These are phyloP conservation scores for Colletotrichum shisoi DNA, from an alignment of 2,329 filamentous ascomycete species.

Conservation along the genomic window DNA sequence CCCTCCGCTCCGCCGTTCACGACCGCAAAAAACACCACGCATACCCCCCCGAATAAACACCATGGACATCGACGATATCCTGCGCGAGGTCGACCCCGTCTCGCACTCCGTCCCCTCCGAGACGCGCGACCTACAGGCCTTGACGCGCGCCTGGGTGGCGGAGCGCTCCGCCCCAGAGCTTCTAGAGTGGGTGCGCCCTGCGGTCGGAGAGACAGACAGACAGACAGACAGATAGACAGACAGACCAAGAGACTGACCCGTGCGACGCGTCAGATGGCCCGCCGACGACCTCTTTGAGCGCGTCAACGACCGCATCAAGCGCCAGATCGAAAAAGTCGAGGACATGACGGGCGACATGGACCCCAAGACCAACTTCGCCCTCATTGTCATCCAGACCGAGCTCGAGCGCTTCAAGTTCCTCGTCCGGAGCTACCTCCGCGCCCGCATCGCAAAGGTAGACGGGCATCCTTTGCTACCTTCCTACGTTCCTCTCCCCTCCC, in stretches of 20 bases:
- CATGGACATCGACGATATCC: slow-evolving; percentile 84
- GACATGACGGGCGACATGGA: slow-evolving; percentile 85
- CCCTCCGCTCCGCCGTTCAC: neutral
- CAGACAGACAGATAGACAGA: too few species aligned
- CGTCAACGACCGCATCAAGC: slow-evolving; percentile 74
- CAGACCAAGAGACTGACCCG: neutral
- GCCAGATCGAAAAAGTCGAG: slow-evolving; percentile 75
- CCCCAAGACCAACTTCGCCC: slow-evolving; percentile 86
- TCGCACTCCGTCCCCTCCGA: slow-evolving; percentile 63
- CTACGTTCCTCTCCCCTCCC: neutral
- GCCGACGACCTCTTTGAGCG: slow-evolving; percentile 80
- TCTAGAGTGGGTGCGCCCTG: slow-evolving; percentile 67
- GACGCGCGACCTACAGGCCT: slow-evolving; percentile 80
- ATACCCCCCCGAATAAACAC: neutral
- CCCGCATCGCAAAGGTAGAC: slow-evolving; percentile 83
- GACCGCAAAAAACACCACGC: neutral
- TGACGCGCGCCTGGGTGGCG: slow-evolving; percentile 92
- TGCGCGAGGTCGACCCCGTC: slow-evolving; percentile 73
- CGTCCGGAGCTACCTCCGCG: slow-evolving; percentile 80
- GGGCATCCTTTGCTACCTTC: slow-evolving; percentile 36
- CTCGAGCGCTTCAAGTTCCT: slow-evolving; percentile 93
- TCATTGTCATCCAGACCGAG: slow-evolving; percentile 96
- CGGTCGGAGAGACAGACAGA: neutral
- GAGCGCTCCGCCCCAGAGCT: slow-evolving; percentile 90
- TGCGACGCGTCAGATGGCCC: slow-evolving; percentile 62